phyloP scores from a whole-genome alignment of 1,139 yeast genomes.

The Debaryomyces coudertii region DNA sequence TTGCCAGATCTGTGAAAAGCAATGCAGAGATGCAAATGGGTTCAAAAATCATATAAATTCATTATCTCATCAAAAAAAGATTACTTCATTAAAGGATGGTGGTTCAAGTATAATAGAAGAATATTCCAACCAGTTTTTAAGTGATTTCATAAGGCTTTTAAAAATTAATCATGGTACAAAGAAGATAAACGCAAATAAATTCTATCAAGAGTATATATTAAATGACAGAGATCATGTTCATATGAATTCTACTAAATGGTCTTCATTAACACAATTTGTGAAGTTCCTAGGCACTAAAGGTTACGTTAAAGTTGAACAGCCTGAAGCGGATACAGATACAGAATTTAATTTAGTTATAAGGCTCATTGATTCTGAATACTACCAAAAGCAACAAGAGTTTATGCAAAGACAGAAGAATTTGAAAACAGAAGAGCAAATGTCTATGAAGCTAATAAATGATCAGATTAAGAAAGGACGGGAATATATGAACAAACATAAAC shows the following conservation, averaged over 20 bases:
- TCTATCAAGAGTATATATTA: constrained; percentile 83
- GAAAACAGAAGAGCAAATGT: constrained; percentile 42
- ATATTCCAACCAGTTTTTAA: constrained; percentile 62
- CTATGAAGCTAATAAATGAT: constrained; percentile 44
- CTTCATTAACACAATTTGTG: constrained; percentile 70
- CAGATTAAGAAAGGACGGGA: constrained; percentile 55
- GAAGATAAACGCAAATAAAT: constrained; percentile 74
- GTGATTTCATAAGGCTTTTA: constrained; percentile 67
- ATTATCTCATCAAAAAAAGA: constrained; percentile 62
- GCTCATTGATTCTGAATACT: constrained; percentile 29
- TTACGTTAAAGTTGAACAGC: constrained; percentile 53
- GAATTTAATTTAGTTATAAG: constrained; percentile 43
- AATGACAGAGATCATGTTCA: constrained; percentile 82
- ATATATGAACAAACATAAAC: constrained; percentile 18
- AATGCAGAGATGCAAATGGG: constrained; percentile 95
- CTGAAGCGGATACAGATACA: constrained; percentile 42
- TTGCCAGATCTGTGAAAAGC: constrained; percentile 91
- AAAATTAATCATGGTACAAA: constrained; percentile 80
- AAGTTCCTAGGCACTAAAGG: constrained; percentile 63
- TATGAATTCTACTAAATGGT: constrained; percentile 87
- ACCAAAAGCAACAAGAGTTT: constrained; percentile 14
- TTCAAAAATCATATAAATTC: constrained; percentile 84
- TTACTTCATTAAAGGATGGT: constrained; percentile 37
- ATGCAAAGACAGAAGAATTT: constrained; percentile 26
- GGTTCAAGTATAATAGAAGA: constrained; percentile 54